Conservation (phyloP, 2,329 filamentous ascomycete genomes). For the Didymella pinodella region DNA sequence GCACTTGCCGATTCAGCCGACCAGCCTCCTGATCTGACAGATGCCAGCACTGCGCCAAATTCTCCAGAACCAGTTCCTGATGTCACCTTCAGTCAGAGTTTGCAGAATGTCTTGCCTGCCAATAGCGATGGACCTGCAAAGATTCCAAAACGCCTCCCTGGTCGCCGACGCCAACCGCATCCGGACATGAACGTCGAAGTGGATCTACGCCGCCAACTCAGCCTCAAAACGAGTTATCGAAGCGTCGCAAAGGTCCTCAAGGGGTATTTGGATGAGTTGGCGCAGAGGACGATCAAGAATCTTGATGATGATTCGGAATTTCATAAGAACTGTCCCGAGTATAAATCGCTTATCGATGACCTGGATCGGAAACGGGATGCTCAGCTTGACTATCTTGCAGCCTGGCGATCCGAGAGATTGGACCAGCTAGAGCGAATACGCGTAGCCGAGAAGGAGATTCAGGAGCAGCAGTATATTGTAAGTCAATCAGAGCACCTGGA, state of each 20-base stretch:
- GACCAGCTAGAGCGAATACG: constrained; percentile 49
- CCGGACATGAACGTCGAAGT: constrained; percentile 56
- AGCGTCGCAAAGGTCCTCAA: constrained; percentile 69
- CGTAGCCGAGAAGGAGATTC: constrained; percentile 46
- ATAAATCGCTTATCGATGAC: constrained; percentile 59
- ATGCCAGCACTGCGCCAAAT: constrained; percentile 47
- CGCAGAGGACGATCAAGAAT: constrained; percentile 65
- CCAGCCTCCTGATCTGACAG: constrained; percentile 47
- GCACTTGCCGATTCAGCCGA: constrained; percentile 39
- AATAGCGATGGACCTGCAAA: constrained; percentile 50
- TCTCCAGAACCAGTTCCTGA: constrained; percentile 49
- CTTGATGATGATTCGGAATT: constrained; percentile 63
- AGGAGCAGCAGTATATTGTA: constrained; percentile 49
- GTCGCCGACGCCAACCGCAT: constrained; percentile 58
- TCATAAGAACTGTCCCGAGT: constrained; percentile 64
- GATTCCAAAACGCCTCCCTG: constrained; percentile 50
- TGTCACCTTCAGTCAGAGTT: constrained; percentile 41
- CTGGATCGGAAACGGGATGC: constrained; percentile 59
- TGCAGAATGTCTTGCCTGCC: constrained; percentile 47
- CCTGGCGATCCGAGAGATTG: constrained; percentile 49
- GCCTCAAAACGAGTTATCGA: constrained; percentile 71
- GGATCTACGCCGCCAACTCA: constrained; percentile 65
- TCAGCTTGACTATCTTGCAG: constrained; percentile 51
- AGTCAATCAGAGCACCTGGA: constrained; percentile 7
- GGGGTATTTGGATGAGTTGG: constrained; percentile 70